Conservation (phyloP, 2,329 filamentous ascomycete species). For the Pleomassaria siparia region DNA sequence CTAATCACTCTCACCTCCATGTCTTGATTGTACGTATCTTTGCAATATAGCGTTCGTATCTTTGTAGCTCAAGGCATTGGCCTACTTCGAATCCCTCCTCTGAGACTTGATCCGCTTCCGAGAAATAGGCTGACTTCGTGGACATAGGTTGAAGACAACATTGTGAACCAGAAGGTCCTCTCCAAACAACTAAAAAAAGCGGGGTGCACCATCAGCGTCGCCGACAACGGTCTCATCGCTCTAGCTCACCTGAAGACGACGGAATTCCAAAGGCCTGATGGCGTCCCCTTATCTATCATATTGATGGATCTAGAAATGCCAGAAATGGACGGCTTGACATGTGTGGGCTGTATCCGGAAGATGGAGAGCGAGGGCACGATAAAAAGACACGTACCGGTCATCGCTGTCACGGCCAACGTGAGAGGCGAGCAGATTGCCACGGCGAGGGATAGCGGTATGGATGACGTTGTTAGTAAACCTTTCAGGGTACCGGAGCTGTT, state of each 20-base stretch:
- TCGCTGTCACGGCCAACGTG: constrained; percentile 45
- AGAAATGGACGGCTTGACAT: constrained; percentile 46
- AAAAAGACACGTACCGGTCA: constrained; percentile 32
- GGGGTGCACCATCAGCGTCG: constrained; percentile 45
- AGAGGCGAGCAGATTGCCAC: constrained; percentile 35
- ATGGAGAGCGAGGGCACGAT: constrained; percentile 37
- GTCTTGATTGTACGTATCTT: constrained; percentile 46
- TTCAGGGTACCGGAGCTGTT: constrained; percentile 41
- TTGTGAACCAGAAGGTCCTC: constrained; percentile 53
- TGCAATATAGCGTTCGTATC: too few species aligned
- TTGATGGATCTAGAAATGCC: constrained; percentile 51
- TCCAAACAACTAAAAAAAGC: constrained; percentile 51
- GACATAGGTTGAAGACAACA: constrained; percentile 56
- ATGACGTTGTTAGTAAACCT: constrained; percentile 44
- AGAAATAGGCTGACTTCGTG: too few species aligned
- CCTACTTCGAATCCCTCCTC: too few species aligned
- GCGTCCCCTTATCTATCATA: constrained; percentile 44
- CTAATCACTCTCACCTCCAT: constrained; percentile 14
- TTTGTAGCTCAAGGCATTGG: too few species aligned
- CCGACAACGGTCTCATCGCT: constrained; percentile 49
- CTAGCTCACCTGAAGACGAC: constrained; percentile 42
- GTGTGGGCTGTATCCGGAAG: constrained; percentile 42
- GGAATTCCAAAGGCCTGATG: constrained; percentile 13
- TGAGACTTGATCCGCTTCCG: too few species aligned
- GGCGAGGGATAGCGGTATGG: constrained; percentile 42